A percentile compares a stretch with the other conserved stretches of the same genome.
Conservation (phyloP, 2,329 filamentous ascomycete species). For the Cladosporium sp. region DNA sequence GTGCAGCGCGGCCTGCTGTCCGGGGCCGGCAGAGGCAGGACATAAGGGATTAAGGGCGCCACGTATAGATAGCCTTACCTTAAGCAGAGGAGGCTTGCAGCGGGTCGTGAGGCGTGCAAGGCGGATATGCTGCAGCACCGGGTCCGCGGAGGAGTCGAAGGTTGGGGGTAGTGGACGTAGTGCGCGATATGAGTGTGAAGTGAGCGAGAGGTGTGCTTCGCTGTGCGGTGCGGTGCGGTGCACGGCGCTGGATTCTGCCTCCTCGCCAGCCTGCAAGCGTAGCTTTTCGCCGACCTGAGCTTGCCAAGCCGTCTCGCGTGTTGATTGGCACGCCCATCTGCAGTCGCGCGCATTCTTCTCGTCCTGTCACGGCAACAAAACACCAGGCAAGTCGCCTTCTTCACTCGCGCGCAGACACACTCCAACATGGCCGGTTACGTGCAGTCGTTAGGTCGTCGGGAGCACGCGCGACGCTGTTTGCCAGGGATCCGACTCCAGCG, state of each 20-base stretch:
- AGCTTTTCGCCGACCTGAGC: neutral
- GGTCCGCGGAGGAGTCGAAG: neutral
- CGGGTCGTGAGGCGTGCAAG: neutral
- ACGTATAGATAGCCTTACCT: slow-evolving; percentile 18
- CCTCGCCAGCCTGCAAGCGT: neutral
- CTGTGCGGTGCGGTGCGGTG: neutral
- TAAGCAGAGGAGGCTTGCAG: slow-evolving; percentile 8
- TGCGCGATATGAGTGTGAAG: neutral
- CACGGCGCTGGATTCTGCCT: neutral
- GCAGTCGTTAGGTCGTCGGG: slow-evolving; percentile 9
- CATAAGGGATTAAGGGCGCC: slow-evolving; percentile 15
- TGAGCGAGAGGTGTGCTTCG: neutral
- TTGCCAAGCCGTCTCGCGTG: slow-evolving; percentile 1
- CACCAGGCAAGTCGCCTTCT: neutral
- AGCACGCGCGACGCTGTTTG: slow-evolving; percentile 11
- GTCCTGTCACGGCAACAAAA: slow-evolving; percentile 8
- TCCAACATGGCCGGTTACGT: neutral
- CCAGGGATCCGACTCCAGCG: neutral
- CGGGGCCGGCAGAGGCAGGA: slow-evolving; percentile 17
- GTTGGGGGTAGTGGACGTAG: neutral
- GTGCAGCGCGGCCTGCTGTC: slow-evolving; percentile 15
- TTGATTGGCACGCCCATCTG: slow-evolving; percentile 10
- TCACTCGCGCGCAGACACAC: neutral
- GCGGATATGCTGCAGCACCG: neutral
- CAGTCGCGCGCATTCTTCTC: slow-evolving; percentile 9